Percentiles rank a stretch among this genome's conserved stretches.
Evolutionary conservation across 2,329 filamentous ascomycete genomes (phyloP).

Genomic region (Diaporthe destruens): DNA sequence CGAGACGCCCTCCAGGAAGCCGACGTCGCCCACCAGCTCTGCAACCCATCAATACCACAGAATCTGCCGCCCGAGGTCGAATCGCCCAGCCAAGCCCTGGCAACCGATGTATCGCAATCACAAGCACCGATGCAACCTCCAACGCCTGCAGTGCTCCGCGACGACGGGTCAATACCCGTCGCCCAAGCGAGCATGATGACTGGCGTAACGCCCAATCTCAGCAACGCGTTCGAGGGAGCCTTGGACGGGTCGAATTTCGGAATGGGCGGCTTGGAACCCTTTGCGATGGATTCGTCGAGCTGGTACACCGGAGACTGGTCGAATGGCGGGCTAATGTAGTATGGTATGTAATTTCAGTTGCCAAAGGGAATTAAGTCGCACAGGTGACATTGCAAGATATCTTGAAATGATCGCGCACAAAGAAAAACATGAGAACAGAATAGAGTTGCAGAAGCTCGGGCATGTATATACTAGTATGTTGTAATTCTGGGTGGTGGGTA

Average conservation of each 20-base stretch:
- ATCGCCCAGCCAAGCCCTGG: constrained; percentile 41
- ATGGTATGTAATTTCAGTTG: not conserved
- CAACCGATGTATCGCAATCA: constrained; percentile 43
- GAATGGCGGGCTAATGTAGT: constrained; percentile 39
- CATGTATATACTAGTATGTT: constrained; percentile 9
- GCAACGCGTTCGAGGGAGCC: constrained; percentile 52
- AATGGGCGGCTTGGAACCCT: constrained; percentile 44
- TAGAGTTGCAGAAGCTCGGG: constrained; percentile 17
- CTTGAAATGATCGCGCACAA: too few relatives aligned
- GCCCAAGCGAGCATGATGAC: constrained; percentile 41
- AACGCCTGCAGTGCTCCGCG: constrained; percentile 38
- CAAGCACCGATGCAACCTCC: constrained; percentile 37
- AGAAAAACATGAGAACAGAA: not conserved
- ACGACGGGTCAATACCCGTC: constrained; percentile 38
- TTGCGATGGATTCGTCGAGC: constrained; percentile 44
- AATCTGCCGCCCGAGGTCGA: constrained; percentile 25
- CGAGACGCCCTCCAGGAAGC: constrained; percentile 42
- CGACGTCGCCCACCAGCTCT: constrained; percentile 41
- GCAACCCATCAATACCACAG: constrained; percentile 41
- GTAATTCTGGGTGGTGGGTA: constrained; percentile 11
- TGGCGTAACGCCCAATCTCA: constrained; percentile 46
- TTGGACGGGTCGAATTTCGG: constrained; percentile 52
- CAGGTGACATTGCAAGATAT: not conserved
- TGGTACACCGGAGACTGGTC: constrained; percentile 43
- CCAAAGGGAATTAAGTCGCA: too few relatives aligned